phyloP scores from a whole-genome alignment of 2,329 filamentous ascomycete species.

The Elsinoe batatas region DNA sequence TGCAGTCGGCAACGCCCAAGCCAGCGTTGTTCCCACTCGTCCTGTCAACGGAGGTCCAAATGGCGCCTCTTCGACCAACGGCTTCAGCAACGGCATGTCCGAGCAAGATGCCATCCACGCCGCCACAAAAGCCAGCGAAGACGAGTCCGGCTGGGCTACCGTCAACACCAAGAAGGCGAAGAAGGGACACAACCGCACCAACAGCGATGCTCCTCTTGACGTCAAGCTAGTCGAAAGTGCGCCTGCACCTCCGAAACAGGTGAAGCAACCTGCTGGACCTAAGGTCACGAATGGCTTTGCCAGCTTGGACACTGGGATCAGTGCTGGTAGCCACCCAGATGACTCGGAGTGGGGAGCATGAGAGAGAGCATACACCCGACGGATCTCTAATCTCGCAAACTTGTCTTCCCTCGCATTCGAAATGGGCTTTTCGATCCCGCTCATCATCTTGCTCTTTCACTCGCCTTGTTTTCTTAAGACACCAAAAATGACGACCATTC shows the following conservation, averaged over 20 bases:
- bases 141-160: slow-evolving; percentile 50
- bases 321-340: slow-evolving; percentile 23
- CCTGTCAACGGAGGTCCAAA: slow-evolving; percentile 22
- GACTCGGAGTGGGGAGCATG: slow-evolving; percentile 31
- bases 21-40: slow-evolving; percentile 28
- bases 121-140: slow-evolving; percentile 36
- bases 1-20: slow-evolving; percentile 29
- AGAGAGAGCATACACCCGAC: not conserved
- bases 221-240: not conserved
- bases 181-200: slow-evolving; percentile 31
- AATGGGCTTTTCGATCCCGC: too few relatives aligned
- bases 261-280: slow-evolving; percentile 2
- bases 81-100: slow-evolving; percentile 41
- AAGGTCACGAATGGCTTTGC: slow-evolving; percentile 10
- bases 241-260: slow-evolving; percentile 1
- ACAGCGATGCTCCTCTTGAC: slow-evolving; percentile 7
- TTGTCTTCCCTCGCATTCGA: not conserved
- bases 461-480: not conserved
- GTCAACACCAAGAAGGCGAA: slow-evolving; percentile 39
- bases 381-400: not conserved
- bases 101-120: slow-evolving; percentile 53
- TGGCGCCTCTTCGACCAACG: slow-evolving; percentile 20
- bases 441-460: not conserved
- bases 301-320: slow-evolving; percentile 13
- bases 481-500: not conserved